phyloP scores from a whole-genome alignment of 192 early-diverging fungal species.

The Dispira simplex region DNA sequence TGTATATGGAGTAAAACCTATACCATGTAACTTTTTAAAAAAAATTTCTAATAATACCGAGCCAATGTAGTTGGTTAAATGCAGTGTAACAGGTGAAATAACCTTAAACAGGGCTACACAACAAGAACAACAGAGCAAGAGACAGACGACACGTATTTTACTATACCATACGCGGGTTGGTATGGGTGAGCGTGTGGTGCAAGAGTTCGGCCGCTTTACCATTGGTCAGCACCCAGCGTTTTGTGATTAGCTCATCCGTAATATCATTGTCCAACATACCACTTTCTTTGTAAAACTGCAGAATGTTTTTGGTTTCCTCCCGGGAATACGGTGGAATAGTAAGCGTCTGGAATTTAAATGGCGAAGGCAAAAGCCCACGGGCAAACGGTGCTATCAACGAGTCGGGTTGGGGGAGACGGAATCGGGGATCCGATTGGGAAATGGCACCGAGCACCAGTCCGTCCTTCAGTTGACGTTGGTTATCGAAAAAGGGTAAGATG shows the following conservation, averaged over 20 bases:
- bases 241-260: neutral
- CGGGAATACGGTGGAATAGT: conserved; percentile 23
- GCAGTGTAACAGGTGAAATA: no score
- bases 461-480: conserved; percentile 22
- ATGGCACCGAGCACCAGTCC: conserved; percentile 28
- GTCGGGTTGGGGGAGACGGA: conserved; percentile 14
- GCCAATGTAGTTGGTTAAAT: no score
- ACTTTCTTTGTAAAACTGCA: conserved; percentile 29
- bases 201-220: neutral
- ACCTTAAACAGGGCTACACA: no score
- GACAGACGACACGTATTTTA: no score
- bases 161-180: neutral
- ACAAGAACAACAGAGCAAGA: no score
- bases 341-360: conserved; percentile 18
- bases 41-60: no score
- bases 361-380: conserved; percentile 15
- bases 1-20: no score
- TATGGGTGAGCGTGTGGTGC: neutral
- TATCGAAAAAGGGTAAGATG: conserved; percentile 31
- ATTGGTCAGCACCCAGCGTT: neutral
- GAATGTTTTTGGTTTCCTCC: conserved; percentile 26
- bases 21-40: no score
- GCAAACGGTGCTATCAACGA: conserved; percentile 22
- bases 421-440: conserved; percentile 15
- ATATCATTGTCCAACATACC: conserved; percentile 17